Conservation (phyloP, 441 rosid genomes). For the Capsella rubella region DNA sequence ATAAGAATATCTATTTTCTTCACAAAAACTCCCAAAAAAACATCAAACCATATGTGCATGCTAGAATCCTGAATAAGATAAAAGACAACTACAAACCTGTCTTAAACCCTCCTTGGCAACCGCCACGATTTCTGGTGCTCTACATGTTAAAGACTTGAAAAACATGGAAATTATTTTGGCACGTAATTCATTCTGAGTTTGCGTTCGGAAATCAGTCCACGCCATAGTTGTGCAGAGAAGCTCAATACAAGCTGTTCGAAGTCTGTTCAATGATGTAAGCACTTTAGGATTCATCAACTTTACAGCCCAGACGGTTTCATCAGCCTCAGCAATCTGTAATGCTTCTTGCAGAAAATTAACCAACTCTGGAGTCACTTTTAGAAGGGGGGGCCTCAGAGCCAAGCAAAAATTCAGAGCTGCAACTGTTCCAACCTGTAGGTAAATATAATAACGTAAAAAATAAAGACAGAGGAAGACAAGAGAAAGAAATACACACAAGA, state of each 20-base stretch:
- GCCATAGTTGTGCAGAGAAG: constrained; percentile 98
- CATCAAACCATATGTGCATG: neutral
- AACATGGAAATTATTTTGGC: constrained; percentile 98
- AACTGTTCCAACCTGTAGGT: constrained; percentile 88
- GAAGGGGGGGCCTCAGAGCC: constrained; percentile 98
- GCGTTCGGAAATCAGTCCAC: constrained; percentile 95
- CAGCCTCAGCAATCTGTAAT: constrained; percentile 97
- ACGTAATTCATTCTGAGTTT: constrained; percentile 85
- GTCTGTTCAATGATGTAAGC: constrained; percentile 85
- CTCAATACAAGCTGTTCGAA: constrained; percentile 98
- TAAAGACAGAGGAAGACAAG: constrained; percentile 29
- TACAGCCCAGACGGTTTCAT: constrained; percentile 91
- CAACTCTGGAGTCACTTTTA: constrained; percentile 95
- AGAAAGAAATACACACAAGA: constrained; percentile 38
- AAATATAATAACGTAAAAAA: constrained; percentile 42
- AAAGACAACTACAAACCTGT: constrained; percentile 61
- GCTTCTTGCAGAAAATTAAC: constrained; percentile 99
- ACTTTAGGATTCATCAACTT: constrained; percentile 92
- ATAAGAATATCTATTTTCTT: neutral
- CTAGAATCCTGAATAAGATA: constrained; percentile 22
- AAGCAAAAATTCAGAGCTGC: constrained; percentile 97
- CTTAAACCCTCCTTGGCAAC: constrained; percentile 99
- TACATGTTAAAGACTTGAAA: constrained; percentile 96
- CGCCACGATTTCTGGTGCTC: constrained; percentile 96
- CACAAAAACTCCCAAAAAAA: constrained; percentile 6